These are phyloP conservation scores for Scleromitrula shiraiana DNA, from an alignment of 2,329 filamentous ascomycete species.

Conservation along the genomic window DNA sequence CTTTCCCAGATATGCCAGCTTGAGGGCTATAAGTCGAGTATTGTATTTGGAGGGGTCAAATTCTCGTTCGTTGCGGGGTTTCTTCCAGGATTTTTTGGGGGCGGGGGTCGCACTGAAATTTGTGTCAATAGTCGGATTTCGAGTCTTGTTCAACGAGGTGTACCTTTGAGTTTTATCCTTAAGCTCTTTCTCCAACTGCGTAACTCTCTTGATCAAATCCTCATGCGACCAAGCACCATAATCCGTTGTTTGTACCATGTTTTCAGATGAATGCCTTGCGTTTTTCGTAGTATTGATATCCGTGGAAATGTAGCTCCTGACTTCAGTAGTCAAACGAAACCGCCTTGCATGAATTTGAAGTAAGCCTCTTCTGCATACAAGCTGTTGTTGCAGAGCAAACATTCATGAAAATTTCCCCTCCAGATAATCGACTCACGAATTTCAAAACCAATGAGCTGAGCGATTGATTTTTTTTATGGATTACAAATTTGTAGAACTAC, in stretches of 20 bases:
- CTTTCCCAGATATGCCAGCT: constrained; percentile 87
- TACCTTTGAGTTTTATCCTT: constrained; percentile 37
- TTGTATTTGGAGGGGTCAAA: constrained; percentile 74
- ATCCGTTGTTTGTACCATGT: constrained; percentile 27
- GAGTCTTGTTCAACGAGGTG: background rate
- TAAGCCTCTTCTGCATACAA: background rate
- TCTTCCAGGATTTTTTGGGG: constrained; percentile 35
- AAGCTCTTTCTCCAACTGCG: constrained; percentile 58
- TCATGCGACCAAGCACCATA: constrained; percentile 64
- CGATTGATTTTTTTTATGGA: background rate
- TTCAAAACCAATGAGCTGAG: background rate
- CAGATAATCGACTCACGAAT: constrained; percentile 3
- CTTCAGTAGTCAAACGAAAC: too few species aligned
- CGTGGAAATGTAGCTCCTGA: background rate
- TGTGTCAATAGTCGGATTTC: background rate
- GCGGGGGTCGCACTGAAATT: constrained; percentile 6
- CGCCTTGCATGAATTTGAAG: background rate
- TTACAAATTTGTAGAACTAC: background rate
- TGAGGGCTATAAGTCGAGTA: constrained; percentile 80
- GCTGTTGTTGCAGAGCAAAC: background rate
- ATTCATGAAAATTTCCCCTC: constrained; percentile 1
- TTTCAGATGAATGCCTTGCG: background rate
- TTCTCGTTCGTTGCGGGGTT: constrained; percentile 21
- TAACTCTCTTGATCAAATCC: constrained; percentile 60
- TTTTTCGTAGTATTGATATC: background rate